Evolutionary conservation across 257 asterid species (phyloP).

Genomic region (Penstemon eatonii): DNA sequence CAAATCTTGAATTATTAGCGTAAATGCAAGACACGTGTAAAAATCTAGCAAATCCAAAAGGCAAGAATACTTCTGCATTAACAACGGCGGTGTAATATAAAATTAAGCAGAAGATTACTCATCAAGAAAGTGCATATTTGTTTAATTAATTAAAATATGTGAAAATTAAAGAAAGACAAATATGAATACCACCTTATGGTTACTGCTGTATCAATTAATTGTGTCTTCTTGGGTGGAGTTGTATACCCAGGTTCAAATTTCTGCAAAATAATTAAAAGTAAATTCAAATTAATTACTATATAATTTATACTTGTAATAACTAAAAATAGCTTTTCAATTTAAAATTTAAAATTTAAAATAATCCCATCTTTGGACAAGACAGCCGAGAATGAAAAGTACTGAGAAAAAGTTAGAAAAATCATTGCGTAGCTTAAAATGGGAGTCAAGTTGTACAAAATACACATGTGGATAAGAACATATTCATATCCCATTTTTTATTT

Average conservation of each 20-base stretch:
- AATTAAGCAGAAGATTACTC: slow-evolving; percentile 3
- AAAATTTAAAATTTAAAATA: neutral
- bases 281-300: too few relatives aligned
- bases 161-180: neutral
- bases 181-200: slow-evolving; percentile 74
- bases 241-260: slow-evolving; percentile 84
- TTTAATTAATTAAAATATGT: neutral
- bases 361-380: slow-evolving; percentile 26
- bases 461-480: slow-evolving; percentile 32
- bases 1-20: slow-evolving; percentile 26
- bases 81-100: slow-evolving; percentile 31
- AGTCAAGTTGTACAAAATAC: neutral
- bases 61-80: slow-evolving; percentile 1
- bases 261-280: slow-evolving; percentile 39
- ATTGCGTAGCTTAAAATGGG: slow-evolving; percentile 29
- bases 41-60: slow-evolving; percentile 5
- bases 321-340: slow-evolving; percentile 8
- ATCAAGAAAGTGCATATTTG: neutral
- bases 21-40: slow-evolving; percentile 21
- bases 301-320: slow-evolving; percentile 1
- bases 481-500: slow-evolving; percentile 31
- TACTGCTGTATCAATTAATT: slow-evolving; percentile 43
- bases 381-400: slow-evolving; percentile 9
- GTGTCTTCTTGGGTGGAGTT: slow-evolving; percentile 53
- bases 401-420: slow-evolving; percentile 5